phyloP scores from a whole-genome alignment of 495 filamentous ascomycete species.

The Talaromyces stipitatus region DNA sequence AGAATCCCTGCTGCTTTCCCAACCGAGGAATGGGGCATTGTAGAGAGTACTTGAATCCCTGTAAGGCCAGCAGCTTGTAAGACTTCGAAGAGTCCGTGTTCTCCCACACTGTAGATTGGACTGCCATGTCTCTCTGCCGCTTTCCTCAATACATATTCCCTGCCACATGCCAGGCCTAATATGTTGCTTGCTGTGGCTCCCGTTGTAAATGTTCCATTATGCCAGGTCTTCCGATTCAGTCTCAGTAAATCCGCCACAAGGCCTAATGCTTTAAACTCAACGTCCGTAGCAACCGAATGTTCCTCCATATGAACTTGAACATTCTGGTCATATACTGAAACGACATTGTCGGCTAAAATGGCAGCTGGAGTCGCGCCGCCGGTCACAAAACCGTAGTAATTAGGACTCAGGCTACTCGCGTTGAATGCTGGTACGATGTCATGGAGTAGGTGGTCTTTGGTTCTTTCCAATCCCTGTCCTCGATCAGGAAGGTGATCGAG shows the following conservation, averaged over 20 bases:
- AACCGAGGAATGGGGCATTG: slow-evolving; percentile 75
- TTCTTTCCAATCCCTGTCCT: slow-evolving; percentile 38
- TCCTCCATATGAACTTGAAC: slow-evolving; percentile 75
- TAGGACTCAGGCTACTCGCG: slow-evolving; percentile 48
- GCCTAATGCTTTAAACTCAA: slow-evolving; percentile 63
- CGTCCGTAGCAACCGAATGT: slow-evolving; percentile 63
- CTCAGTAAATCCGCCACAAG: slow-evolving; percentile 62
- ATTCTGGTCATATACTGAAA: slow-evolving; percentile 73
- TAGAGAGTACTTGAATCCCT: slow-evolving; percentile 68
- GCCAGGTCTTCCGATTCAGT: slow-evolving; percentile 44
- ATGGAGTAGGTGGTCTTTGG: slow-evolving; percentile 43
- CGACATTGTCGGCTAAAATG: slow-evolving; percentile 73
- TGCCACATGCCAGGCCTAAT: slow-evolving; percentile 67
- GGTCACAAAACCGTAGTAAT: slow-evolving; percentile 86
- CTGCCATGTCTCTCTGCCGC: slow-evolving; percentile 29
- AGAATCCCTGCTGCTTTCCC: slow-evolving; percentile 74
- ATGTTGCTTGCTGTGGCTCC: slow-evolving; percentile 85
- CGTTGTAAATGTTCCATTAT: slow-evolving; percentile 69
- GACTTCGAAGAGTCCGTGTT: slow-evolving; percentile 60
- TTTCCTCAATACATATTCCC: slow-evolving; percentile 55
- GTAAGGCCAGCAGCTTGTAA: slow-evolving; percentile 54
- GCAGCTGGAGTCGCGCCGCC: slow-evolving; percentile 78
- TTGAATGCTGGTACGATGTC: slow-evolving; percentile 63
- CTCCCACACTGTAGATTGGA: slow-evolving; percentile 47
- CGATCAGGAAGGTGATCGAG: slow-evolving; percentile 25